Evolutionary conservation across 75 land plant species (phyloP).

Genomic region (Sequoiadendron giganteum): DNA sequence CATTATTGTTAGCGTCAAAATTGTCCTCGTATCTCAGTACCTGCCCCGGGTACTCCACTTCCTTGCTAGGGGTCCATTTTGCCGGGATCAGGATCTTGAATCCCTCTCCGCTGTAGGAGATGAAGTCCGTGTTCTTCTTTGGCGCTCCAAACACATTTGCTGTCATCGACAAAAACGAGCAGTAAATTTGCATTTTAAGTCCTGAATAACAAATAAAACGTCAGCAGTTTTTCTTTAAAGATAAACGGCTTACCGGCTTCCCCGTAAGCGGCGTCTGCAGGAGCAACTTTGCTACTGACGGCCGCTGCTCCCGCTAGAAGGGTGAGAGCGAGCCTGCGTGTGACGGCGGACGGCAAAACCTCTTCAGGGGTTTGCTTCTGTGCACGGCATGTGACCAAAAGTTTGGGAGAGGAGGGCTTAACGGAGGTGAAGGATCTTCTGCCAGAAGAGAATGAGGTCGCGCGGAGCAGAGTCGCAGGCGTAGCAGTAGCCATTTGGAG

Average conservation of each 20-base stretch:
- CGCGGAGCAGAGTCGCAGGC: too few species aligned
- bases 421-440: neutral
- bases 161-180: constrained; percentile 21
- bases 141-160: constrained; percentile 93
- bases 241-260: constrained; percentile 66
- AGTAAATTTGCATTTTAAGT: neutral
- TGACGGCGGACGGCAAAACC: constrained; percentile 14
- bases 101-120: constrained; percentile 67
- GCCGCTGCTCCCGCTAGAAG: constrained; percentile 73
- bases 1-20: constrained; percentile 76
- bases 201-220: neutral
- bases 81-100: constrained; percentile 81
- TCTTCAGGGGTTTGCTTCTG: constrained; percentile 37
- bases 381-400: constrained; percentile 34
- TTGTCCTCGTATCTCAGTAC: constrained; percentile 96
- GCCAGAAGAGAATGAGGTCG: too few species aligned
- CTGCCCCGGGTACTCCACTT: constrained; percentile 88
- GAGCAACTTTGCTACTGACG: constrained; percentile 56
- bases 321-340: constrained; percentile 77
- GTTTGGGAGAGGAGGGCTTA: constrained; percentile 11
- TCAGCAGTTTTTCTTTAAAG: neutral
- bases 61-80: constrained; percentile 99
- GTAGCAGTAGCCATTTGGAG: too few species aligned
- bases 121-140: constrained; percentile 84
- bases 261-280: constrained; percentile 95